Percentiles rank a stretch among this genome's conserved stretches.
Conservation (phyloP, 108 stramenopile species). For the Asterionellopsis glacialis region DNA sequence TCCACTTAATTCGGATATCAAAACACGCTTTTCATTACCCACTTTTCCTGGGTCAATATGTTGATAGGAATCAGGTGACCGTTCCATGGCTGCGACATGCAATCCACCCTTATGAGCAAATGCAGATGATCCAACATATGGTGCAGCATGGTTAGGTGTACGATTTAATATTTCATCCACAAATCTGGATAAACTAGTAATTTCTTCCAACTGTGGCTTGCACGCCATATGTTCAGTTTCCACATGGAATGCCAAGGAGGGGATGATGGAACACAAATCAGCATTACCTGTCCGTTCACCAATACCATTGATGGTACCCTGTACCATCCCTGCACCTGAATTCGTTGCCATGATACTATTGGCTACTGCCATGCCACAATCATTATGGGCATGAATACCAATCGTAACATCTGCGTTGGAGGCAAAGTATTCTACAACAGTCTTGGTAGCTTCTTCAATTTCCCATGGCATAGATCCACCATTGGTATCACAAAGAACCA, state of each 20-base stretch:
- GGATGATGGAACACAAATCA: constrained; percentile 83
- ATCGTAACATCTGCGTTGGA: constrained; percentile 28
- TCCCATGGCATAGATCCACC: constrained; percentile 94
- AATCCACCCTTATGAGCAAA: constrained; percentile 97
- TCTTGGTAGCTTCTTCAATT: constrained; percentile 40
- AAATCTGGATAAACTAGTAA: constrained; percentile 81
- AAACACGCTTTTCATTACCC: constrained; percentile 78
- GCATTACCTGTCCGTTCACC: constrained; percentile 95
- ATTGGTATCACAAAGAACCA: constrained; percentile 95
- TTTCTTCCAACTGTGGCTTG: constrained; percentile 48
- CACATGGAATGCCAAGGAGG: constrained; percentile 77
- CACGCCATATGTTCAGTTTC: constrained; percentile 41
- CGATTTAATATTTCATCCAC: constrained; percentile 89
- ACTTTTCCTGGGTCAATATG: constrained; percentile 84
- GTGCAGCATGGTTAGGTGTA: constrained; percentile 55
- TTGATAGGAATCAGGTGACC: constrained; percentile 78
- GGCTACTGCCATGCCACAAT: constrained; percentile 93
- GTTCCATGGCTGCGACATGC: constrained; percentile 90
- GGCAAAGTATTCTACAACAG: constrained; percentile 42
- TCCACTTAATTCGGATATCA: constrained; percentile 86
- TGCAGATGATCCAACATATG: constrained; percentile 85
- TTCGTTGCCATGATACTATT: constrained; percentile 74
- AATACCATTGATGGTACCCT: constrained; percentile 91
- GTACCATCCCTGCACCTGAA: constrained; percentile 82
- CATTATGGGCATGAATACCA: constrained; percentile 93